Evolutionary conservation across 2,329 filamentous ascomycete species (phyloP), one percentile per base, ranked within the genome.

Genomic region (Claviceps sp.): DNA sequence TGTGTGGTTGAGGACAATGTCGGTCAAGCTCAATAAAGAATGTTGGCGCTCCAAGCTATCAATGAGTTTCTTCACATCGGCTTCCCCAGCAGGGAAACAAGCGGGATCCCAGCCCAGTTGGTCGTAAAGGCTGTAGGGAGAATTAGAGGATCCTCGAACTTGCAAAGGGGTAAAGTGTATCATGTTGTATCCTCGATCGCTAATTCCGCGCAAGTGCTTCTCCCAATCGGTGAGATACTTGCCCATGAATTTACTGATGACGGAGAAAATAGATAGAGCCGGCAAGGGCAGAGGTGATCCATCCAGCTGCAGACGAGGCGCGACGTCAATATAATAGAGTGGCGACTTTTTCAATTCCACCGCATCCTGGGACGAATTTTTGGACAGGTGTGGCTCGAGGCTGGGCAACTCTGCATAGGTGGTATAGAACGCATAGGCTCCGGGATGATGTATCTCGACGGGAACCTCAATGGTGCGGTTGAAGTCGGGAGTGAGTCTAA

Each of bases 241-340:
- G 56, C 93, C 93, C 88, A 98, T 94, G 71, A 96, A 96, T 70
- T 98, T 98, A 64, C 91, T 96, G 56, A 98, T 87, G 52, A 91
- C 78, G 11, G 93, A 97, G 70, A 96, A 95, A 58, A 96, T 79
- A 14, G 88, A 94, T 48, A 98, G 74, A 1, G 91, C 88, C 59
- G 93, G 83, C 60, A 97, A 75, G 1, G 93, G 90, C 60, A 98
- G 70, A 9, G 81, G 78, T 47, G 81, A 74, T 52, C 84, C 82
- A 51, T 88, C 84, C 53, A 97, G 77, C 11, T 76, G 80, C 58
- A 98, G 75, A 34, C 78, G 78, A 0, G 94, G 93, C 18, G 86
- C 86, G 41, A 98, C 88, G 77, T 97, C 90, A 64, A 98, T 88
- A 72, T 96, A 97, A 74, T 91, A 91, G 53, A 81, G 75, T 16